Base-by-base conservation (phyloP, 768 basidiomycete genomes). In the Lyophyllum shimeji region DNA sequence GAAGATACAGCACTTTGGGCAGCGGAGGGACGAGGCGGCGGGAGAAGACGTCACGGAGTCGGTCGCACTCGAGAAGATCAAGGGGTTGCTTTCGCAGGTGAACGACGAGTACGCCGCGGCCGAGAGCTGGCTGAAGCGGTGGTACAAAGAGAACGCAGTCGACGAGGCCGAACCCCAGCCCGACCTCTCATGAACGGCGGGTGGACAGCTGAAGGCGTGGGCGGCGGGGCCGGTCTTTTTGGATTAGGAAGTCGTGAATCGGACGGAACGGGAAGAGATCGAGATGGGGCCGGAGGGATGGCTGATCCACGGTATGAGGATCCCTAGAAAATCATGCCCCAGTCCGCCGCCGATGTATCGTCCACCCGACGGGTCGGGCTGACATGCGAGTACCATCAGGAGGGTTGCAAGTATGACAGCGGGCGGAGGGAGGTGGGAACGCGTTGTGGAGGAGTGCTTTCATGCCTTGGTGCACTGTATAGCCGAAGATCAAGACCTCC, bases 1-100 rank as follows among this genome's bases (percentile, higher is more conserved):
- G 71, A 82, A 82, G 71, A 95, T 98, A 64, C 95, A 98, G 72
- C 84, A 95, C 71, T 88, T 86, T 63, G 94, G 93, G 45, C 78
- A 85, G 60, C 71, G 78, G 54, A 77, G 82, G 45, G 87, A 92
- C 69, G 87, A 83, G 66, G 76, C 78, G 21, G 60, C 66, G 7
- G 70, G 70, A 13, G 69, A 64, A 55, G 73, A 76, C 55, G 71
- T 90, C 34, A 60, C 68, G 0, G 49, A 61, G 2, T 67, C 74
- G 9, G 85, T 83, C 21, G 87, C 89, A 15, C 69, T 90, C 17
- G 69, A 67, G 0, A 75, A 72, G 69, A 91, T 95, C 69, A 69
- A 66, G 52, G 74, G 67, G 4, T 72, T 90, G 45, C 73, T 95
- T 27, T 64, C 60, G 37, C 74, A 76, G 57, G 85, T 89, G 50